Conservation (phyloP, 768 basidiomycete species). For the Amanita subjunquillea region DNA sequence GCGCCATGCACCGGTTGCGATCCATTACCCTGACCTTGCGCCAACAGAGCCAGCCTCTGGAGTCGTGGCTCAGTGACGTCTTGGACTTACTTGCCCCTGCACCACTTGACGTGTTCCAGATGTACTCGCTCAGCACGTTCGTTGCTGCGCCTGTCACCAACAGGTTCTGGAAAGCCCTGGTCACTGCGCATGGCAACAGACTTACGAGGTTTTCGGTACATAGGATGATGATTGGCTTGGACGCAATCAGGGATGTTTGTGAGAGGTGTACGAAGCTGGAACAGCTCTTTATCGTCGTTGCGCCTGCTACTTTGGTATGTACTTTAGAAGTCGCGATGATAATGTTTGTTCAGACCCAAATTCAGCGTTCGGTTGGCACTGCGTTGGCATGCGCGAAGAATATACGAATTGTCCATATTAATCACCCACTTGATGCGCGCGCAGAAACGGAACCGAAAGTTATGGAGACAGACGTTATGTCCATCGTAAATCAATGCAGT, state of each 20-base stretch:
- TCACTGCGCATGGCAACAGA: constrained; percentile 37
- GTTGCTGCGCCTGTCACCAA: constrained; percentile 29
- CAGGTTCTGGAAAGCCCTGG: constrained; percentile 40
- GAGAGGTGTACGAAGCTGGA: constrained; percentile 39
- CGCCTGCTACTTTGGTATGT: constrained; percentile 36
- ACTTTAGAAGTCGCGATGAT: not conserved
- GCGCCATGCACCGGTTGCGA: constrained; percentile 31
- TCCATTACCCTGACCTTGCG: constrained; percentile 51
- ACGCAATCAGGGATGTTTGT: constrained; percentile 45
- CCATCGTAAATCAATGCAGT: constrained; percentile 39
- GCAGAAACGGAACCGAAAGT: constrained; percentile 20
- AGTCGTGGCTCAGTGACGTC: constrained; percentile 36
- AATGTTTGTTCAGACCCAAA: not conserved
- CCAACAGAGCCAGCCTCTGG: constrained; percentile 19
- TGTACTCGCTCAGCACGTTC: constrained; percentile 42
- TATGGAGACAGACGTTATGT: constrained; percentile 23
- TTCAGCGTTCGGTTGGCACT: constrained; percentile 28
- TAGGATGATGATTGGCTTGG: constrained; percentile 44
- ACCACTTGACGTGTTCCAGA: constrained; percentile 50
- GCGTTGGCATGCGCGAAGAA: constrained; percentile 33
- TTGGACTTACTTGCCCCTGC: constrained; percentile 31
- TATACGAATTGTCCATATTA: constrained; percentile 53
- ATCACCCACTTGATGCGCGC: constrained; percentile 28
- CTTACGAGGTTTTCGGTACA: constrained; percentile 55
- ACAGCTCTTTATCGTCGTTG: constrained; percentile 53